Evolutionary conservation across 805 yeast genomes (phyloP).

Genomic region (Barnettozyma botsteinii): DNA sequence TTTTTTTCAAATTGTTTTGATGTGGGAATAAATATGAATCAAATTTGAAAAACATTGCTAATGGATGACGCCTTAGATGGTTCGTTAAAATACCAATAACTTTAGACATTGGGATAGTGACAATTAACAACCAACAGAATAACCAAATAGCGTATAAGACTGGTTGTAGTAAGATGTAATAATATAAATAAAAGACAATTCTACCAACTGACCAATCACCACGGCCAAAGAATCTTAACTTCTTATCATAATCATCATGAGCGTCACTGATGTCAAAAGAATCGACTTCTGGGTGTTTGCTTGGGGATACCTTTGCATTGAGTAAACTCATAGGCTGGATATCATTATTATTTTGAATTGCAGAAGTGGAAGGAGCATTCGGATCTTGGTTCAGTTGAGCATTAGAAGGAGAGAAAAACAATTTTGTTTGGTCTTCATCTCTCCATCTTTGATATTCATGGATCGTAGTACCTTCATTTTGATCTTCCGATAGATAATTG

Average conservation of each 20-base stretch:
- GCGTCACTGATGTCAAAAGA: conserved; percentile 7
- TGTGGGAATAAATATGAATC: conserved; percentile 33
- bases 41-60: conserved; percentile 72
- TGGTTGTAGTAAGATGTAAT: conserved; percentile 68
- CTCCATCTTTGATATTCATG: conserved; percentile 90
- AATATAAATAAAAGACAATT: conserved; percentile 64
- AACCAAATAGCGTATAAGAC: conserved; percentile 47
- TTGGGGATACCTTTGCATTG: no score
- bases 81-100: conserved; percentile 59
- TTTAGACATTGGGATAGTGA: conserved; percentile 92
- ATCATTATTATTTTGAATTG: no score
- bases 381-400: conserved; percentile 5
- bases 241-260: conserved; percentile 26
- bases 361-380: neutral
- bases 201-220: conserved; percentile 89
- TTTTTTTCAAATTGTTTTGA: conserved; percentile 21
- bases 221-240: conserved; percentile 74
- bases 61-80: conserved; percentile 85
- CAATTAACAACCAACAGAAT: conserved; percentile 74
- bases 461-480: conserved; percentile 78
- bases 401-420: conserved; percentile 53
- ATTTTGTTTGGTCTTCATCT: conserved; percentile 62
- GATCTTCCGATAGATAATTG: conserved; percentile 80
- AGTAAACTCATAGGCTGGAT: no score
- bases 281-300: no score